These are phyloP conservation scores for Boletus sp. DNA, from an alignment of 1,284 basidiomycete species.

Conservation along the genomic window DNA sequence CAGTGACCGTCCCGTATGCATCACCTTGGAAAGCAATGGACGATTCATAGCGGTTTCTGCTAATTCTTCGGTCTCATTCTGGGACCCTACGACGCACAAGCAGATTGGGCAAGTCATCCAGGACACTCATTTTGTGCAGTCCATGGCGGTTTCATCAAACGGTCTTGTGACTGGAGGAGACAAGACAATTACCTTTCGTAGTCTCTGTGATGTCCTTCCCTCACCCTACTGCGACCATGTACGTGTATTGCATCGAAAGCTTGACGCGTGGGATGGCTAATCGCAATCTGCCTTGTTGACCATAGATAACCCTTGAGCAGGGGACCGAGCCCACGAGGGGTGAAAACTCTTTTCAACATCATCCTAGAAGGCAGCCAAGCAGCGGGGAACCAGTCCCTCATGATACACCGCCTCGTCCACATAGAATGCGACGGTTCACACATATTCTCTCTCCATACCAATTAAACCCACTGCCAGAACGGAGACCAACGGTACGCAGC, in stretches of 20 bases:
- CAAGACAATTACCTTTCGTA: background rate
- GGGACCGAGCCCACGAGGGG: too few relatives aligned
- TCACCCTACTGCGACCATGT: background rate
- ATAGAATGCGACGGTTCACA: background rate
- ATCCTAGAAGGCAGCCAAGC: background rate
- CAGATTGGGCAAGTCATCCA: background rate
- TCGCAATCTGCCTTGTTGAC: too few relatives aligned
- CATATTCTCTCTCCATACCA: constrained; percentile 13
- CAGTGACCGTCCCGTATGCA: background rate
- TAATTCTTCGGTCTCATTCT: background rate
- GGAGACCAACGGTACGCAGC: constrained; percentile 23
- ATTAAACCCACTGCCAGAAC: constrained; percentile 13
- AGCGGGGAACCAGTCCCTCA: background rate
- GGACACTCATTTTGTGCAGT: background rate
- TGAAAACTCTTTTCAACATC: constrained; percentile 6
- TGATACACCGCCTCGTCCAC: constrained; percentile 6
- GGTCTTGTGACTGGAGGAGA: background rate
- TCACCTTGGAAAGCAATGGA: background rate
- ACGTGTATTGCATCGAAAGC: background rate
- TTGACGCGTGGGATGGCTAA: too few relatives aligned
- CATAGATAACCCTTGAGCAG: too few relatives aligned
- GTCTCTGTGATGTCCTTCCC: background rate
- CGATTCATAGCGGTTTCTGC: background rate
- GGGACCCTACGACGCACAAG: background rate
- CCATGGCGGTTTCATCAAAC: background rate